Evolutionary conservation across 2,329 filamentous ascomycete species (phyloP), one percentile per base, ranked within the genome.

Genomic region (Curvularia sp.): DNA sequence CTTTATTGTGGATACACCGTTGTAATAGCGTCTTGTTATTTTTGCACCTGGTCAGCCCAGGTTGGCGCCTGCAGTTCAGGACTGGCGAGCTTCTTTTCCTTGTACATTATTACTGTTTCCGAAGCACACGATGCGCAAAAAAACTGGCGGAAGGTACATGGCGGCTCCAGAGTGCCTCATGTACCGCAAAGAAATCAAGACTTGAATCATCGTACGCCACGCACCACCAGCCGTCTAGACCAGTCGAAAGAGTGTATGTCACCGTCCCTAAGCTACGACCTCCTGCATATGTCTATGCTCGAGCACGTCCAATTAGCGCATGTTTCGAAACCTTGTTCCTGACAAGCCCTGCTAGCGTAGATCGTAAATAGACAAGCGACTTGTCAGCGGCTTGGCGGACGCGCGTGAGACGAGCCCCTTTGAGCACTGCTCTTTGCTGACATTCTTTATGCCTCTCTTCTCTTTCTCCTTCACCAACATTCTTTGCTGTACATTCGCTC

Each of bases 11-110:
- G 52, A 46, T 68, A 68, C 64, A 60, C 54, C 36, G 46, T 66
- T 69, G 60, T 67, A 69, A 69, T 68, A 38, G 18, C 60, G 32
- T 36, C 32, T 36, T 36, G 32, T 57, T 50, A 56, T 60, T 57
- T 45, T 48, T 54, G 56, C 55, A 47, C 27, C 52, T 49, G 45
- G 59, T 64, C 60, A 38, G 23, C 19, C n/a, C 36, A 41, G 57
- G 60, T 58, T 53, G 34, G 52, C 42, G 34, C 41, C 49, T 49
- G 28, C 18, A 27, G 34, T 42, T 38, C 19, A 27, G 41, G 36
- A 50, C 38, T 21, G n/a, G 55, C 38, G 51, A 58, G 39, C 36
- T 55, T 50, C 41, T 55, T 49, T 59, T 52, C 57, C 49, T 57
- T 62, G 55, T 61, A 64, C 48, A 56, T 43, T 59, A 59, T 49